Conservation (phyloP, 106 monocot species). For the Allium fistulosum region DNA sequence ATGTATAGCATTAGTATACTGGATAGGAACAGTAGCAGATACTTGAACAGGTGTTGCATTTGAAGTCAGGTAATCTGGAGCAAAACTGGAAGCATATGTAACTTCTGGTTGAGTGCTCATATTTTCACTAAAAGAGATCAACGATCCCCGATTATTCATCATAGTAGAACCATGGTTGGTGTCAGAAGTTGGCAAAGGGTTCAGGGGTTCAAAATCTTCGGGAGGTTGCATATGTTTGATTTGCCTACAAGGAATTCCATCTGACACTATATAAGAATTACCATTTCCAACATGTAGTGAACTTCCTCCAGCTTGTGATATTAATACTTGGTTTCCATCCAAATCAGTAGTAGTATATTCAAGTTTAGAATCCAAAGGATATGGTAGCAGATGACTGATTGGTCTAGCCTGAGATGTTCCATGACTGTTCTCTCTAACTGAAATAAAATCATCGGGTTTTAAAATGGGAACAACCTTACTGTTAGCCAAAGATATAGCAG, state of each 20-base stretch:
- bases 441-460: conserved; percentile 2
- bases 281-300: conserved; percentile 8
- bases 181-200: conserved; percentile 21
- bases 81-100: conserved; percentile 5
- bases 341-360: conserved; percentile 4
- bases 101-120: conserved; percentile 8
- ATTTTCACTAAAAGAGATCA: conserved; percentile 19
- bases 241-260: conserved; percentile 5
- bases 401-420: conserved; percentile 1
- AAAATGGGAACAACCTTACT: background rate
- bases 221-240: conserved; percentile 22
- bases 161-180: conserved; percentile 12
- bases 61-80: conserved; percentile 4
- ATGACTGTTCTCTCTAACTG: conserved; percentile 12
- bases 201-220: conserved; percentile 1
- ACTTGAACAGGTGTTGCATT: no score
- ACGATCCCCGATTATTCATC: conserved; percentile 15
- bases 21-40: no score
- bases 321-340: conserved; percentile 5
- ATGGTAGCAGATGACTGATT: conserved; percentile 12
- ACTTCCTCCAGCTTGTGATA: conserved; percentile 8
- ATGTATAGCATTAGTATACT: conserved; percentile 3
- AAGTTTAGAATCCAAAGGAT: conserved; percentile 5
- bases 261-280: background rate
- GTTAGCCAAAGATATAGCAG: conserved; percentile 6